Evolutionary conservation across 2,329 filamentous ascomycete genomes (phyloP), one percentile per base, ranked within the genome.

Genomic region (Sclerotiophoma versabilis): DNA sequence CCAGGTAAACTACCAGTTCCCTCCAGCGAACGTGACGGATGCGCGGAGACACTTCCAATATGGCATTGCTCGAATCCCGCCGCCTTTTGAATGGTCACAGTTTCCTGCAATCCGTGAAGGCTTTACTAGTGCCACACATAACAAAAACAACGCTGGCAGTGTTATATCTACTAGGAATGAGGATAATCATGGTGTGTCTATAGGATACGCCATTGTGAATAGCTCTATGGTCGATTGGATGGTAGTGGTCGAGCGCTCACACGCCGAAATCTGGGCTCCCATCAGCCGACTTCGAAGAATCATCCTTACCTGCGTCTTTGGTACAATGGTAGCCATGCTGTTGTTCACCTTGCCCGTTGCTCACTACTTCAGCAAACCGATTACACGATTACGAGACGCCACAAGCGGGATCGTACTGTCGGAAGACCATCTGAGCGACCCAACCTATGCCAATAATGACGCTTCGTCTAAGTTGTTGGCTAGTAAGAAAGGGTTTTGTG

Each of bases 261-360:
- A 85, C 59, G 72, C 73, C 19, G 92, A 96, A 74, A 91, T 92
- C 0, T 92, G 89, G 76, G 80, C 81, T 6, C 90, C 92, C 0
- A 92, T 96, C 53, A 76, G 80, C 25, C 87, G 85, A n/a, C 80
- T 96, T 14, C 86, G 90, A 19, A 87, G 88, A 44, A 90, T 96
- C 45, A 83, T 97, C 1, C 76, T 96, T 2, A 91, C 86, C 5
- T 96, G 91, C 57, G 89, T 96, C 0, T 96, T 96, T 71, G 91
- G 89, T 0, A 93, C 92, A 0, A 83, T 87, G 10, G 92, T 88
- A 0, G 80, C 89, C 4, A 84, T 96, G 44, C 72, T 92, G 3
- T 58, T 96, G 11, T 71, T 96, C 2, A 82, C 91, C 2, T 83
- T 93, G 30, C 91, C 92, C 0, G 85, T 92, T 30, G 91, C 92